A percentile compares a stretch with the other conserved stretches of the same genome.
Evolutionary conservation across 2,329 filamentous ascomycete species (phyloP).

Genomic region (Tetracladium maxilliforme): DNA sequence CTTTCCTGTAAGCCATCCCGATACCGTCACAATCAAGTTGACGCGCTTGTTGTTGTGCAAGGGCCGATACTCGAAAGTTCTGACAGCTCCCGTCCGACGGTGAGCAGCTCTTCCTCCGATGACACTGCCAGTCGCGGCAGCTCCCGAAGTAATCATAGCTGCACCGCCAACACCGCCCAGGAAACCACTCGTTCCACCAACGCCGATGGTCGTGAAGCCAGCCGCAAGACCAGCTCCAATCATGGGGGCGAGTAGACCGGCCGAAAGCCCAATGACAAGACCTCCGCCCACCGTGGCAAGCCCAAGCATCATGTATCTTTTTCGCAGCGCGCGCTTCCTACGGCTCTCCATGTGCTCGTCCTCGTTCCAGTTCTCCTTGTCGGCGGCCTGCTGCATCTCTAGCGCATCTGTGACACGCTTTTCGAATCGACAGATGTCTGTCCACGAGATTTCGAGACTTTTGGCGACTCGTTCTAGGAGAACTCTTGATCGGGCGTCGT

Average conservation of each 20-base stretch:
- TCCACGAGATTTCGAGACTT: conserved; percentile 69
- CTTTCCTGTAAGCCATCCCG: conserved; percentile 97
- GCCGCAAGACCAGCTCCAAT: conserved; percentile 90
- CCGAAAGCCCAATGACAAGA: conserved; percentile 87
- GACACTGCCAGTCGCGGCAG: conserved; percentile 71
- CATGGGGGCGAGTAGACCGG: conserved; percentile 78
- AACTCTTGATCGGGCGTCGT: conserved; percentile 76
- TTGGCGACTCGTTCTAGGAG: conserved; percentile 73
- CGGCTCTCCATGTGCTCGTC: conserved; percentile 83
- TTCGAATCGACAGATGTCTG: conserved; percentile 93
- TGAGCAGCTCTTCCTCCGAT: conserved; percentile 80
- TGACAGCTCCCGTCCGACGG: conserved; percentile 78
- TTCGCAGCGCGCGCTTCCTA: conserved; percentile 66
- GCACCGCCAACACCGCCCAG: conserved; percentile 84
- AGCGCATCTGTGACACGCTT: conserved; percentile 92
- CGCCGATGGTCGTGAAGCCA: conserved; percentile 88
- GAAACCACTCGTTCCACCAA: conserved; percentile 78
- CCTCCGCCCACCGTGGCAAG: conserved; percentile 90
- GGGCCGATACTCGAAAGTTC: conserved; percentile 92
- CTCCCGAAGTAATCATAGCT: conserved; percentile 82
- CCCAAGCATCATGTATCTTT: conserved; percentile 88
- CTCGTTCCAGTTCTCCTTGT: conserved; percentile 97
- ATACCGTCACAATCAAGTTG: conserved; percentile 87
- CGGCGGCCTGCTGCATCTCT: conserved; percentile 91
- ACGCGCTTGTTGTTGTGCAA: conserved; percentile 96